These are phyloP conservation scores for Strigomonas galati DNA, from an alignment of 208 protist species.

Conservation along the genomic window DNA sequence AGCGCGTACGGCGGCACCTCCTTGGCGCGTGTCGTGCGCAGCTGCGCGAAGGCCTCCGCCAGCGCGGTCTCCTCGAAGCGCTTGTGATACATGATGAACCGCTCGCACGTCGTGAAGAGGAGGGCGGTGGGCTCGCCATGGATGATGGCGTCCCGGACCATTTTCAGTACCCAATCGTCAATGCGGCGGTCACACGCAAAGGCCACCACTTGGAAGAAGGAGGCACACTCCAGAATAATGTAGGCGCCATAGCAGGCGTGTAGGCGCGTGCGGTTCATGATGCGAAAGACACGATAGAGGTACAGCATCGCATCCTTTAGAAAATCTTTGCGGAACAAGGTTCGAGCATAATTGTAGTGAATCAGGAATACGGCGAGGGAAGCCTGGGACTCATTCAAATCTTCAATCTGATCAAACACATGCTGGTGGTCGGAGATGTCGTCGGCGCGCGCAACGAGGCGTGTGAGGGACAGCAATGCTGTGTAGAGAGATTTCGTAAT, in stretches of 20 bases:
- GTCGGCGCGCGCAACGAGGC: background rate
- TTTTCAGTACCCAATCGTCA: constrained; percentile 25
- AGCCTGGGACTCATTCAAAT: background rate
- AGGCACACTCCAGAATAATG: constrained; percentile 34
- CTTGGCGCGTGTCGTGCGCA: constrained; percentile 30
- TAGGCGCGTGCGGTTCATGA: constrained; percentile 23
- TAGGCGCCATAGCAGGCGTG: constrained; percentile 46
- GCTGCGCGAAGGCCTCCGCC: constrained; percentile 26
- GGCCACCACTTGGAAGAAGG: constrained; percentile 23
- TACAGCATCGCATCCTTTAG: constrained; percentile 24
- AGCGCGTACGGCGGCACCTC: constrained; percentile 25
- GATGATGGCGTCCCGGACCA: constrained; percentile 29
- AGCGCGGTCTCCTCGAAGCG: constrained; percentile 23
- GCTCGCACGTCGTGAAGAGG: constrained; percentile 44
- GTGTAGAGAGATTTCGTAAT: background rate
- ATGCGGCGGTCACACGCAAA: constrained; percentile 23
- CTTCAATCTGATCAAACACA: constrained; percentile 6
- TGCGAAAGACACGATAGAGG: background rate
- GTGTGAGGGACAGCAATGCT: constrained; percentile 9
- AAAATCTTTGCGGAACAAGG: constrained; percentile 23
- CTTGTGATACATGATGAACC: constrained; percentile 33
- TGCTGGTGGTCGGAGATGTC: background rate
- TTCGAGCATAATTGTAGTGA: constrained; percentile 26
- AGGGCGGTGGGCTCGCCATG: constrained; percentile 33
- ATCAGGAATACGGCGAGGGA: background rate